Evolutionary conservation across 23 red algal species (phyloP).

Genomic region (Gracilaria vermiculophylla): DNA sequence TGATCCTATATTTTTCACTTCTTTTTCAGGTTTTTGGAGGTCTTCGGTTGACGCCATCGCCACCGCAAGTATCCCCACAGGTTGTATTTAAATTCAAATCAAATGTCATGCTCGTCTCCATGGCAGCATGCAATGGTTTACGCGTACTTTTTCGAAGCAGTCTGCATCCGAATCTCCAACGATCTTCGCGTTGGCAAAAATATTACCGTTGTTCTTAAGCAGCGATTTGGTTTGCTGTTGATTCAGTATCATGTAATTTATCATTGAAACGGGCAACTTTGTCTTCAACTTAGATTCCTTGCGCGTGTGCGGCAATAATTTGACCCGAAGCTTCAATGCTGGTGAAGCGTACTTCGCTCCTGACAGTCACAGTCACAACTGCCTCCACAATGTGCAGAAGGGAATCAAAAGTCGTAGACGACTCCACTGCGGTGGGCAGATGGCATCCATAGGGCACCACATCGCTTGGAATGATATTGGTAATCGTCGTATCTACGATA

Average conservation of each 20-base stretch:
- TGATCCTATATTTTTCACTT: background rate
- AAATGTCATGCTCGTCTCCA: background rate
- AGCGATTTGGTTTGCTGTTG: background rate
- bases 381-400: conserved; percentile 25
- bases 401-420: conserved; percentile 19
- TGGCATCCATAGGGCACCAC: conserved; percentile 25
- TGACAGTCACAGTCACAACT: conserved; percentile 16
- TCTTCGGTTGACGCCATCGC: background rate
- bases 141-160: background rate
- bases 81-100: background rate
- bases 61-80: background rate
- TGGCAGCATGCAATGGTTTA: background rate
- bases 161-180: background rate
- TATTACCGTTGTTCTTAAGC: background rate
- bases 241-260: background rate
- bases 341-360: background rate
- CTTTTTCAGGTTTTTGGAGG: background rate
- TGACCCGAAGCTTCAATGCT: background rate
- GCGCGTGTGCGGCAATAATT: background rate
- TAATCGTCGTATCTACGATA: conserved; percentile 13
- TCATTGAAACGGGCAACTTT: background rate
- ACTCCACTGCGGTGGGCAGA: background rate
- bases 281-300: background rate
- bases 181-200: background rate
- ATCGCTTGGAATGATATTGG: conserved; percentile 15